These are phyloP conservation scores for Dictyostelium discoideum DNA, from an alignment of 78 protist species.

Conservation along the genomic window DNA sequence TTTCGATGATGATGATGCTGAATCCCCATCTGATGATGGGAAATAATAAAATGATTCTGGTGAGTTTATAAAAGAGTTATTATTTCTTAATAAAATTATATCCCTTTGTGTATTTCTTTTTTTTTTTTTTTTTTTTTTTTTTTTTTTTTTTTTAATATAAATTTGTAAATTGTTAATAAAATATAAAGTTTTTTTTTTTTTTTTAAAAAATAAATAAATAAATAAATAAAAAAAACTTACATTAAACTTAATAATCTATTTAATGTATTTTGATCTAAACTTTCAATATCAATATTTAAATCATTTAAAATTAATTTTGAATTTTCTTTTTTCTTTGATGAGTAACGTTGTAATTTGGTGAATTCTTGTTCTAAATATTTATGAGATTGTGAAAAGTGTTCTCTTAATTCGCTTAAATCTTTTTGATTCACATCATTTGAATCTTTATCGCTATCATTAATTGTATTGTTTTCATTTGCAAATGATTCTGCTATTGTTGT, in stretches of 20 bases:
- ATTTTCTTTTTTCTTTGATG: background rate
- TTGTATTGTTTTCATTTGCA: background rate
- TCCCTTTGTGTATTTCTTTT: background rate
- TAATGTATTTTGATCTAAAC: background rate
- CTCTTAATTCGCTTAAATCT: background rate
- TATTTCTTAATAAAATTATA: background rate
- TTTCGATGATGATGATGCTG: background rate
- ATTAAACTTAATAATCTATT: background rate
- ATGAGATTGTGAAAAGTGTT: background rate
- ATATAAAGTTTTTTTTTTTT: background rate
- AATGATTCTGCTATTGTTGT: background rate
- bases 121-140: background rate
- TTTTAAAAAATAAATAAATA: background rate
- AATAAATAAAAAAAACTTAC: background rate
- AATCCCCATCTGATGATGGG: background rate
- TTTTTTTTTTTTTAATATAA: background rate
- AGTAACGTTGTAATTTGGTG: background rate
- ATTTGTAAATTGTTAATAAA: too few relatives aligned
- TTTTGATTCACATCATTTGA: background rate
- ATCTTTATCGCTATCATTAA: background rate
- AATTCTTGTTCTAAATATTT: background rate
- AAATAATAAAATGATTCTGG: slow-evolving; percentile 11
- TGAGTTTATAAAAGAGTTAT: background rate
- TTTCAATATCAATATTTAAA: background rate
- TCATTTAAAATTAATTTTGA: background rate